These are phyloP conservation scores for Rutstroemia sp. DNA, from an alignment of 2,329 filamentous ascomycete species.

Conservation along the genomic window DNA sequence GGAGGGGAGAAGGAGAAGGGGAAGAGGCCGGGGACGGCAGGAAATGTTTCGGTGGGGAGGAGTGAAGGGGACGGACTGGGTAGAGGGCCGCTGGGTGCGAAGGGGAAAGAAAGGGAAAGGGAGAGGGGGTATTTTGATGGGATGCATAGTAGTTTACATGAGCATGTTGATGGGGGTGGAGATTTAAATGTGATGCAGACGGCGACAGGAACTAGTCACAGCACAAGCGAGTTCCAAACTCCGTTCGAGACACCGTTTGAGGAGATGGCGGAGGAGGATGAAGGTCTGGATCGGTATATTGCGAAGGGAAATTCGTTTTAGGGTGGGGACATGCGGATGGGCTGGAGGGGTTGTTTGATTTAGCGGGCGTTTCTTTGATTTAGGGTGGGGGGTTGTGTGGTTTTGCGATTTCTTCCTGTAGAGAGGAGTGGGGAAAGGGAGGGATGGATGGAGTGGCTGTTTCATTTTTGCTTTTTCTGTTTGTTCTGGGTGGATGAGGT, in stretches of 20 bases:
- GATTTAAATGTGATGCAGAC: neutral
- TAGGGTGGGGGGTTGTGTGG: no score
- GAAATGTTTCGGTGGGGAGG: slow-evolving; percentile 10
- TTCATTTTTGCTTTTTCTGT: no score
- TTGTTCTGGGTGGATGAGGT: no score
- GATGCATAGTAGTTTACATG: neutral
- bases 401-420: no score
- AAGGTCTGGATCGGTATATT: neutral
- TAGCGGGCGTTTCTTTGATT: slow-evolving; percentile 1
- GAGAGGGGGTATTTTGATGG: neutral
- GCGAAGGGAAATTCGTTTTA: slow-evolving; percentile 6
- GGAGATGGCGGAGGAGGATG: neutral
- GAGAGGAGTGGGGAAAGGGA: no score
- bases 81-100: neutral
- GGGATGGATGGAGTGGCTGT: no score
- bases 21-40: neutral
- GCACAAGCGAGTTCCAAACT: slow-evolving; percentile 1
- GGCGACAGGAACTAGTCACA: neutral
- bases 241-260: neutral
- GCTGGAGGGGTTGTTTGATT: neutral
- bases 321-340: no score
- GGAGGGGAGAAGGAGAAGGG: slow-evolving; percentile 8
- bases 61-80: slow-evolving; percentile 15
- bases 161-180: neutral
- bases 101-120: neutral